Conservation (phyloP, 169 alveolate genomes). For the Eimeria mitis region DNA sequence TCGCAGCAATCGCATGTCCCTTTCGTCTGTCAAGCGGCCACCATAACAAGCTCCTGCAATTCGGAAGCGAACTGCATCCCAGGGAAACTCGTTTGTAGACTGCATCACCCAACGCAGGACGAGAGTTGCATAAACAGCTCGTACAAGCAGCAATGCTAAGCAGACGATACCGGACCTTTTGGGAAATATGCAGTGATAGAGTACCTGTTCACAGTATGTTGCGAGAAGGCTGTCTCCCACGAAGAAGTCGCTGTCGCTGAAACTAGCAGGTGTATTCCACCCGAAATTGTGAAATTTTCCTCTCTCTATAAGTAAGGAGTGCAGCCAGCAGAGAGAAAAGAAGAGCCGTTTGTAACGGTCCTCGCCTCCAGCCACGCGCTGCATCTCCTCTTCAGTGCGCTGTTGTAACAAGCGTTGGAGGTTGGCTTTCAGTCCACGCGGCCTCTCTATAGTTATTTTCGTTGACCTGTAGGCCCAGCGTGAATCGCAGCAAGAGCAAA, state of each 20-base stretch:
- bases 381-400: constrained; percentile 90
- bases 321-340: constrained; percentile 97
- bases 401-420: constrained; percentile 93
- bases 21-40: constrained; percentile 97
- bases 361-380: constrained; percentile 94
- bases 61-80: constrained; percentile 96
- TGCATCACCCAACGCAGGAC: constrained; percentile 43
- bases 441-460: constrained; percentile 97
- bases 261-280: constrained; percentile 98
- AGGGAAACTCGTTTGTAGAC: constrained; percentile 91
- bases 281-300: constrained; percentile 98
- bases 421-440: constrained; percentile 95
- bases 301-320: constrained; percentile 98
- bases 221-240: constrained; percentile 95
- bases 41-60: constrained; percentile 98
- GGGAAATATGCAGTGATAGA: background rate
- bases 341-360: constrained; percentile 96
- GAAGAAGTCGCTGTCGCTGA: constrained; percentile 98
- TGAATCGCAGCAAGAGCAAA: background rate
- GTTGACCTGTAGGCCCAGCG: constrained; percentile 87
- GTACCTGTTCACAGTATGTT: constrained; percentile 92
- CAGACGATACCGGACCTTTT: background rate
- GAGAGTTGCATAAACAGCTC: background rate
- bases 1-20: constrained; percentile 94
- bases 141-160: background rate